Evolutionary conservation across 768 basidiomycete genomes (phyloP).

Genomic region (Panellus pusillus): DNA sequence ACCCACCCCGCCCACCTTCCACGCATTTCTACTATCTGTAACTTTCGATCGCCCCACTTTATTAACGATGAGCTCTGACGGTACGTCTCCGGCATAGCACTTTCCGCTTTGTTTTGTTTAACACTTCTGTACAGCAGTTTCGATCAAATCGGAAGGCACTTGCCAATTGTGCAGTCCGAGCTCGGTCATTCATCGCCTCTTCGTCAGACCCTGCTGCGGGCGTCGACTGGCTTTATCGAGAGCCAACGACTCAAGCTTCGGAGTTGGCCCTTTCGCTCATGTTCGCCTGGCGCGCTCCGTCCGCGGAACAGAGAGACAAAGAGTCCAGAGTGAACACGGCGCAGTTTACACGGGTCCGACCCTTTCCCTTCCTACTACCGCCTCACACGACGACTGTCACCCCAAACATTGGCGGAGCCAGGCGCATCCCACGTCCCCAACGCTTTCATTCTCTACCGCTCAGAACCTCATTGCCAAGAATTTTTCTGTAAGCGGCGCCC

Average conservation of each 20-base stretch:
- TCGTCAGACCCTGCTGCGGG: constrained; percentile 6
- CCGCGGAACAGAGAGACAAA: constrained; percentile 17
- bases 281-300: constrained; percentile 16
- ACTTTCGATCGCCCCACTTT: not conserved
- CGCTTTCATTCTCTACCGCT: constrained; percentile 83
- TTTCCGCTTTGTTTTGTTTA: not conserved
- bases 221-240: constrained; percentile 1
- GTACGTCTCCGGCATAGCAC: not conserved
- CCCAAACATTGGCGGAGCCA: constrained; percentile 1
- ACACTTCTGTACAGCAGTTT: not conserved
- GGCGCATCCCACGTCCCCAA: constrained; percentile 77
- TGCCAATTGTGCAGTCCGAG: not conserved
- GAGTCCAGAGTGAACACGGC: not conserved
- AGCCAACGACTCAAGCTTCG: constrained; percentile 5
- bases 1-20: not conserved
- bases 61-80: constrained; percentile 17
- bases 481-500: constrained; percentile 34
- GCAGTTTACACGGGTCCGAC: not conserved
- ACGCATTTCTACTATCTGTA: not conserved
- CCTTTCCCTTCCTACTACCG: constrained; percentile 10
- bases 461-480: constrained; percentile 52
- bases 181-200: constrained; percentile 1
- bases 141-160: constrained; percentile 6
- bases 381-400: not conserved
- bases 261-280: not conserved